These are phyloP conservation scores for Cyberlindnera amylophila DNA, from an alignment of 805 yeast genomes.

Conservation along the genomic window DNA sequence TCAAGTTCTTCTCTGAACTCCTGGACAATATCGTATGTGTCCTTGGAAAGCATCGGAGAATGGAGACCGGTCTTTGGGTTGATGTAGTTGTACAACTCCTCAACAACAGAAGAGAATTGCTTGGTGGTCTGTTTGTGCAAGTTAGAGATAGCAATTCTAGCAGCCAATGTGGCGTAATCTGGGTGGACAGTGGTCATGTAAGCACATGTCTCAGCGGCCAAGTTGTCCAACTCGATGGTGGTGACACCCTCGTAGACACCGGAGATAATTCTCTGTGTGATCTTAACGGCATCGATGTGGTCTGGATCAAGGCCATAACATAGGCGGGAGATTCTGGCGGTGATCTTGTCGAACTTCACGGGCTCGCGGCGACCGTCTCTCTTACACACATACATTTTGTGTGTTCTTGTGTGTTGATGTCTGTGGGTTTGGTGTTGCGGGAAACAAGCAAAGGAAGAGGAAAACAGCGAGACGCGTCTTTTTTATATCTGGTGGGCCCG, in stretches of 20 bases:
- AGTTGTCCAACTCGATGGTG: conserved; percentile 44
- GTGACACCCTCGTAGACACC: conserved; percentile 98
- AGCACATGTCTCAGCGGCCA: conserved; percentile 88
- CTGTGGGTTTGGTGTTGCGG: background rate
- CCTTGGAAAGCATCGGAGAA: conserved; percentile 58
- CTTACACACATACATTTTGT: conserved; percentile 72
- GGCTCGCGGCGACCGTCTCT: conserved; percentile 95
- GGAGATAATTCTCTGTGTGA: conserved; percentile 90
- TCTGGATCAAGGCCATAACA: conserved; percentile 90
- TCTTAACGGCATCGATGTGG: conserved; percentile 92
- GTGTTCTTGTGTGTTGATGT: background rate
- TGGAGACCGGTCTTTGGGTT: conserved; percentile 74
- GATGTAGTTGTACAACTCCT: conserved; percentile 68
- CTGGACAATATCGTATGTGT: conserved; percentile 58
- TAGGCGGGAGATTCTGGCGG: conserved; percentile 88
- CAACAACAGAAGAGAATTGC: conserved; percentile 73
- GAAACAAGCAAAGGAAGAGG: background rate
- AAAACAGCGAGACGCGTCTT: conserved; percentile 12
- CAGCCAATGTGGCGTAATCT: conserved; percentile 91
- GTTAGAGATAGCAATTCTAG: conserved; percentile 92
- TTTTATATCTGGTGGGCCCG: conserved; percentile 6
- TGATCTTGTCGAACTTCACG: conserved; percentile 93
- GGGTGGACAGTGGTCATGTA: conserved; percentile 97
- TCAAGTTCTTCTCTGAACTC: conserved; percentile 63
- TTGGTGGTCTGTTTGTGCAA: conserved; percentile 91